phyloP scores from a whole-genome alignment of 345 rosid genomes.

The Citrus inodora region DNA sequence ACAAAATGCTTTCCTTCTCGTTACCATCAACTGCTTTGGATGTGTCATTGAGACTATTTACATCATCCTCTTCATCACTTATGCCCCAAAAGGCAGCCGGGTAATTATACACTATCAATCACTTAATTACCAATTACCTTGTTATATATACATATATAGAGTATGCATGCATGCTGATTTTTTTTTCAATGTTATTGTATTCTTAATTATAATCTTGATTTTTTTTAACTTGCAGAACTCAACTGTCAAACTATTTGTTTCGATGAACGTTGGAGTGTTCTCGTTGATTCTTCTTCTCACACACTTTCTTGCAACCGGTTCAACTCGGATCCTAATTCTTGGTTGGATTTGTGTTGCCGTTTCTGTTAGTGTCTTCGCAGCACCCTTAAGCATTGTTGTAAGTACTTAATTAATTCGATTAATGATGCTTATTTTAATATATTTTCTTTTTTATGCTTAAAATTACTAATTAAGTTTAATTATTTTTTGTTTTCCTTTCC shows the following conservation, averaged over 20 bases:
- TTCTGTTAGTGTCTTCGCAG: slow-evolving; percentile 71
- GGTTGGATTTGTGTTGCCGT: slow-evolving; percentile 87
- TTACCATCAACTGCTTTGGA: slow-evolving; percentile 87
- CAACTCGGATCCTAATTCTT: slow-evolving; percentile 33
- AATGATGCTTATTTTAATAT: too few species aligned
- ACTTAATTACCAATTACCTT: background rate
- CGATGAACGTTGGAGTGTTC: slow-evolving; percentile 58
- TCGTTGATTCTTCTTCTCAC: slow-evolving; percentile 39
- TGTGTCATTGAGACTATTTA: slow-evolving; percentile 66
- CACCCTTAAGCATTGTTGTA: slow-evolving; percentile 76
- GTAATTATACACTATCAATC: slow-evolving; percentile 23
- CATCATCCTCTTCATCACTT: slow-evolving; percentile 54
- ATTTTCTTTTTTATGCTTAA: too few species aligned
- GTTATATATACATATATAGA: too few species aligned
- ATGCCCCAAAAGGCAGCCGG: slow-evolving; percentile 48
- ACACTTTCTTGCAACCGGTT: slow-evolving; percentile 29
- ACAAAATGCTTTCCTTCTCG: slow-evolving; percentile 52
- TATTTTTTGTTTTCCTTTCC: too few species aligned
- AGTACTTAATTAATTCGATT: slow-evolving; percentile 6
- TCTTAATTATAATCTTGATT: background rate
- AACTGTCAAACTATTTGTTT: slow-evolving; percentile 43
- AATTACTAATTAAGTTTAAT: too few species aligned
- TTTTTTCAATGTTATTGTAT: background rate
- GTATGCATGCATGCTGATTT: too few species aligned
- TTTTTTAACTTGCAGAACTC: slow-evolving; percentile 38